Evolutionary conservation across 441 rosid species (phyloP), one percentile per base, ranked within the genome.

Genomic region (Gossypium aridum): DNA sequence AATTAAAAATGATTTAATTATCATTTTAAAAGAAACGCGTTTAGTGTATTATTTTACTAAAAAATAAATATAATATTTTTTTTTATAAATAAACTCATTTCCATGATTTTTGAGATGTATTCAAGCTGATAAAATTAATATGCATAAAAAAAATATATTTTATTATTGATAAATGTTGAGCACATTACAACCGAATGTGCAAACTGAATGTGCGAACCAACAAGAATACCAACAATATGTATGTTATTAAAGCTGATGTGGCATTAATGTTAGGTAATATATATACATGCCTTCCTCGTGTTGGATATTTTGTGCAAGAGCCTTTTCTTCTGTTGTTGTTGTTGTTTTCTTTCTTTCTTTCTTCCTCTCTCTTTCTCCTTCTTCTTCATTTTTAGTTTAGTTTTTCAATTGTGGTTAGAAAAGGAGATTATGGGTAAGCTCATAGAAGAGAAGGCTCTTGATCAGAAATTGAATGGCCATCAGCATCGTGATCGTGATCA

Each of bases 361-460:
- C 34, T 60, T 5, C 31, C 54, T 55, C 9, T 20, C 39, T 31
- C 7, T 2, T 31, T 31, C 37, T 31, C 7, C 37, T 31, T 3
- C 4, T 43, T 43, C 2, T 57, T 26, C 12, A 7, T 6, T 6
- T 26, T 4, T n/a, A 34, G 13, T 57, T 1, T 57, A 7, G 20
- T 28, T 28, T 19, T 9, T 14, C 25, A 7, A 12, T 6, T 1
- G 28, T 28, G 49, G 2, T 26, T 1, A 47, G 71, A 67, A 26
- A 57, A 55, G 78, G 28, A 75, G 78, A 79, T 23, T 31, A 68
- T 81, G 83, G 84, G 76, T 20, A 69, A 45, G 63, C 56, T 76
- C 51, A 67, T 76, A 54, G 77, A 77, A 59, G 82, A 74, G 61
- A 79, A 65, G 77, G 81, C 76, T 79, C 76, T 66, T 54, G 73